Conservation (phyloP, 768 basidiomycete genomes). For the Leccinum pellstonianum region DNA sequence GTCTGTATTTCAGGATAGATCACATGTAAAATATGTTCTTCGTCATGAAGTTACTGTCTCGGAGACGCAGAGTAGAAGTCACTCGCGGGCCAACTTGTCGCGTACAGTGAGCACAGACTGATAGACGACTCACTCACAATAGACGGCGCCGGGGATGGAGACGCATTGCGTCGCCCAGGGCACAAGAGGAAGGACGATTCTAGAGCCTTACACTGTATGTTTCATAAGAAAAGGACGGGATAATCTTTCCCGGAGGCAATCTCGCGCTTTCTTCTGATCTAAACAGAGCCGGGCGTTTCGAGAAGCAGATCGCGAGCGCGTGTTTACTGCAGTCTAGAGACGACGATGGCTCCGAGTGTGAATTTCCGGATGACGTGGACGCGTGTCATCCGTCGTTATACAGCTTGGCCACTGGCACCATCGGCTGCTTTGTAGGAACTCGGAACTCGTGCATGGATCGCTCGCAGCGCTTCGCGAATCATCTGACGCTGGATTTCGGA, state of each 20-base stretch:
- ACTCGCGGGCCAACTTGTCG: no score
- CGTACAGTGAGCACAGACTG: no score
- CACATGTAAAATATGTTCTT: constrained; percentile 36
- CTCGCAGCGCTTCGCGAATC: constrained; percentile 64
- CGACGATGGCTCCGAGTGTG: constrained; percentile 43
- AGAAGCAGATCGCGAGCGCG: constrained; percentile 33
- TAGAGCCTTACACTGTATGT: constrained; percentile 15
- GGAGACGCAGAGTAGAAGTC: constrained; percentile 12
- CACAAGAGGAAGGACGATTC: constrained; percentile 51
- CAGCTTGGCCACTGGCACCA: background rate
- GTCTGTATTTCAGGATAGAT: constrained; percentile 11
- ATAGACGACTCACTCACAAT: constrained; percentile 41
- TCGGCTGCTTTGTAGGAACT: constrained; percentile 57
- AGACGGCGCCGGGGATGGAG: constrained; percentile 59
- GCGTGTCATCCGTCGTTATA: constrained; percentile 40
- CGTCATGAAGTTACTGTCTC: constrained; percentile 24
- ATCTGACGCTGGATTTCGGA: constrained; percentile 73
- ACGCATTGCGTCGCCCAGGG: constrained; percentile 48
- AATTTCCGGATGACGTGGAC: constrained; percentile 82
- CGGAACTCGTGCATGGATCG: constrained; percentile 72
- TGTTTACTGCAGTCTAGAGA: constrained; percentile 45
- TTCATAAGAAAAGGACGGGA: no score
- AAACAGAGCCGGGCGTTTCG: no score
- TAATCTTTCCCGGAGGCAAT: no score
- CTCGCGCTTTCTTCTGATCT: no score